Conservation (phyloP, 352 stramenopile genomes). For the Globisporangium sylvaticum region DNA sequence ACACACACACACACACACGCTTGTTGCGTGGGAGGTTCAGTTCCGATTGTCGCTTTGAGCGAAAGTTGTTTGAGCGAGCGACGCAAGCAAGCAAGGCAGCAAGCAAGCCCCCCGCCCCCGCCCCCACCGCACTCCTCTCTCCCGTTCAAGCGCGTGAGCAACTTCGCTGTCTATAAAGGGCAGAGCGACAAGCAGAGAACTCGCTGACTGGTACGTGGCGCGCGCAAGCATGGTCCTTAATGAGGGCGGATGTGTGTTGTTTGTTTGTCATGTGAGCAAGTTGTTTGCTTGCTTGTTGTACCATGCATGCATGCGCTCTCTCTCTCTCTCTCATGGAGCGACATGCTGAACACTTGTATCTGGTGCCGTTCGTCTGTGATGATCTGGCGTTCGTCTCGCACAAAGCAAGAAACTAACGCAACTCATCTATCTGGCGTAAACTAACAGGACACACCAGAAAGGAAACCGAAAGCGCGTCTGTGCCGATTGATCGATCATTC, state of each 20-base stretch:
- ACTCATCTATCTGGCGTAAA: background rate
- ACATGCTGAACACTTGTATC: background rate
- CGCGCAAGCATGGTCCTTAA: no score
- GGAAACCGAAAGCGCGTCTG: no score
- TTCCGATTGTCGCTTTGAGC: conserved; percentile 17
- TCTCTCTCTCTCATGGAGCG: background rate
- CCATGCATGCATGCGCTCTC: no score
- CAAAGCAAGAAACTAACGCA: background rate
- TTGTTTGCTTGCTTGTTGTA: background rate
- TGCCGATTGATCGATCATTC: no score
- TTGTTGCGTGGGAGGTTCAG: conserved; percentile 11
- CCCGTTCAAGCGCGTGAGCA: background rate
- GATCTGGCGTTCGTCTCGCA: background rate
- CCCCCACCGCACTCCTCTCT: background rate
- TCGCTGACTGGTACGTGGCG: background rate
- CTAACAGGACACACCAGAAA: no score
- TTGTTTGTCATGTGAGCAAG: background rate
- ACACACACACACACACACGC: background rate
- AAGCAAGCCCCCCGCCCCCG: background rate
- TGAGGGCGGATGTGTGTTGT: no score
- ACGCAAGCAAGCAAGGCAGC: conserved; percentile 1
- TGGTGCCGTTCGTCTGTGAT: background rate
- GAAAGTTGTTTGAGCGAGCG: conserved; percentile 1
- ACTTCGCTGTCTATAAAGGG: background rate
- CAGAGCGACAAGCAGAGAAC: background rate